Evolutionary conservation across 2,329 filamentous ascomycete species (phyloP), one percentile per base, ranked within the genome.

Genomic region (Paecilomyces fulvus): DNA sequence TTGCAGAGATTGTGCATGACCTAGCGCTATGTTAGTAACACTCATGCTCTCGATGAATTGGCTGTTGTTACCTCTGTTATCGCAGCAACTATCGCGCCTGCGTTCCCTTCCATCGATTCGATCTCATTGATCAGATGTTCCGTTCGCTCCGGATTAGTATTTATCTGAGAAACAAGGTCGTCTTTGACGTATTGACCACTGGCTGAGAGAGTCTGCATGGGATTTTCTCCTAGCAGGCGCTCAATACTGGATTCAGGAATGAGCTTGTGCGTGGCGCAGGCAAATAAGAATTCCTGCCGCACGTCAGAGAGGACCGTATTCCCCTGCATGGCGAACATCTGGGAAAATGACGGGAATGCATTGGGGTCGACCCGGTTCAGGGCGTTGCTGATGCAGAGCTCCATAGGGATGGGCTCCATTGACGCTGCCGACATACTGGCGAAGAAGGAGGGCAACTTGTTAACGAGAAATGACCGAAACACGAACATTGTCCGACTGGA

Each of bases 21-120:
- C 73, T 76, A 12, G 28, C 20, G 3, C 9, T 14, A 49, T 7
- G 51, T 64, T 48, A 63, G 56, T 31, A 56, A 3, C 21, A 25
- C 23, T 48, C 5, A 23, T 14, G 12, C 14, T 49, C 11, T 25
- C 28, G 21, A 21, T 49, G 21, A 28, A 21, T 23, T n/a, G 17
- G 50, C 12, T n/a, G 25, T 5, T 67, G 78, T 63, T 69, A 87
- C 86, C 76, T 90, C 87, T 43, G 85, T 83, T 49, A 92, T 77
- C 2, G 91, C 92, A 58, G 87, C 85, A 53, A 88, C 88, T 17
- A 95, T 89, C 1, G 90, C 90, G 1, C 89, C 90, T 2, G 90
- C 90, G 70, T 96, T 96, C 1, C 92, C 92, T 65, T 95, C 90
- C 81, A 94, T 91, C 53, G 87, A 87, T 56, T 96, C 90, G 23